A percentile compares a stretch with the other conserved stretches of the same genome.
phyloP scores from a whole-genome alignment of 129 eudicot genomes.

The Escallonia herrerae region DNA sequence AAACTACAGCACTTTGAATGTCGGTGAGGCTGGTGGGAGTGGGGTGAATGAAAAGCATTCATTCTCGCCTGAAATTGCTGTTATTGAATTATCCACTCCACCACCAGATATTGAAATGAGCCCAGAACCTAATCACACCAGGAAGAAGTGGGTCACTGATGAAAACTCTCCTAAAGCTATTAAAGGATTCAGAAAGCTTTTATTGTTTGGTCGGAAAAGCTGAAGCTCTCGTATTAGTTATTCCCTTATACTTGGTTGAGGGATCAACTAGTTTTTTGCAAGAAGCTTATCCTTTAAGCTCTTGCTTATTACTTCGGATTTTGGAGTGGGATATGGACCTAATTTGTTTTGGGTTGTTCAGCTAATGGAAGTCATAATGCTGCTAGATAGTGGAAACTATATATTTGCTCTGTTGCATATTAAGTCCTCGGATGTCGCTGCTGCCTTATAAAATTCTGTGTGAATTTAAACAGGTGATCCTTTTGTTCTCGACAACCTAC shows the following conservation, averaged over 20 bases:
- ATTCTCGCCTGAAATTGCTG: slow-evolving; percentile 31
- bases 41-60: slow-evolving; percentile 14
- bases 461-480: slow-evolving; percentile 6
- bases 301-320: neutral
- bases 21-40: slow-evolving; percentile 17
- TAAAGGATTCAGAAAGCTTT: slow-evolving; percentile 67
- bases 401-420: neutral
- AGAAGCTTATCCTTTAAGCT: too few species aligned
- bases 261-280: too few species aligned
- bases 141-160: slow-evolving; percentile 60
- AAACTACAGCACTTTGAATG: slow-evolving; percentile 21
- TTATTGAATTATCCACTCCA: slow-evolving; percentile 31
- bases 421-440: slow-evolving; percentile 15
- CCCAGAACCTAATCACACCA: slow-evolving; percentile 29
- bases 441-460: neutral
- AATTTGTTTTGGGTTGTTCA: neutral
- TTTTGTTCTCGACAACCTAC: neutral
- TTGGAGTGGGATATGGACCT: neutral
- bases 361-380: neutral
- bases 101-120: slow-evolving; percentile 26
- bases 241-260: neutral
- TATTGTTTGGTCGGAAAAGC: slow-evolving; percentile 58
- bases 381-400: neutral
- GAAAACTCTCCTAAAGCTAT: slow-evolving; percentile 46
- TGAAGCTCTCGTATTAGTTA: slow-evolving; percentile 7